Evolutionary conservation across 257 asterid genomes (phyloP).

Genomic region (Petrea volubilis): DNA sequence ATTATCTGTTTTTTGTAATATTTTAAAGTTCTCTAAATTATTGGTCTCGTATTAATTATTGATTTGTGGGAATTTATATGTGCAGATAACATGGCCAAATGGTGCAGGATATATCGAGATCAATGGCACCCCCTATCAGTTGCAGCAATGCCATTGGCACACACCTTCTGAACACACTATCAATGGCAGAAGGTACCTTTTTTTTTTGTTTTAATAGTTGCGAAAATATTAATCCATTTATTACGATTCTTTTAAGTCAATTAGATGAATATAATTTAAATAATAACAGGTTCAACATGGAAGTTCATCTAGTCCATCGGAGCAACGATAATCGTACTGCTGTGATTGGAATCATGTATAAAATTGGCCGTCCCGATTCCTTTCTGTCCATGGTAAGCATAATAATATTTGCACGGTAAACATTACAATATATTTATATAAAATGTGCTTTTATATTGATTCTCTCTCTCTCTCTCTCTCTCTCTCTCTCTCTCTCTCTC

Average conservation of each 20-base stretch:
- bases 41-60: not conserved
- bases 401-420: not conserved
- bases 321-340: conserved; percentile 42
- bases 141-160: conserved; percentile 70
- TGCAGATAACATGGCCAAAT: conserved; percentile 53
- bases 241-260: not conserved
- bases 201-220: not conserved
- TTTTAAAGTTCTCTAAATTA: not conserved
- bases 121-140: conserved; percentile 43
- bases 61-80: not conserved
- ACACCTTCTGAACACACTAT: conserved; percentile 74
- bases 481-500: not conserved
- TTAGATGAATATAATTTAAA: not conserved
- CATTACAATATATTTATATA: not conserved
- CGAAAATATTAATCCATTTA: not conserved
- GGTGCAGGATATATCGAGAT: conserved; percentile 53
- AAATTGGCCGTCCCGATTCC: conserved; percentile 47
- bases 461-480: not conserved
- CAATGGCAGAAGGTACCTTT: conserved; percentile 51
- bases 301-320: conserved; percentile 61
- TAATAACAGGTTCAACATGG: conserved; percentile 49
- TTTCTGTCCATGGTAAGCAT: conserved; percentile 51
- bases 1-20: not conserved
- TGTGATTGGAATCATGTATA: conserved; percentile 55
- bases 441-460: not conserved